These are phyloP conservation scores for Bonnemaisonia californica DNA, from an alignment of 31 red algal species.

Conservation along the genomic window DNA sequence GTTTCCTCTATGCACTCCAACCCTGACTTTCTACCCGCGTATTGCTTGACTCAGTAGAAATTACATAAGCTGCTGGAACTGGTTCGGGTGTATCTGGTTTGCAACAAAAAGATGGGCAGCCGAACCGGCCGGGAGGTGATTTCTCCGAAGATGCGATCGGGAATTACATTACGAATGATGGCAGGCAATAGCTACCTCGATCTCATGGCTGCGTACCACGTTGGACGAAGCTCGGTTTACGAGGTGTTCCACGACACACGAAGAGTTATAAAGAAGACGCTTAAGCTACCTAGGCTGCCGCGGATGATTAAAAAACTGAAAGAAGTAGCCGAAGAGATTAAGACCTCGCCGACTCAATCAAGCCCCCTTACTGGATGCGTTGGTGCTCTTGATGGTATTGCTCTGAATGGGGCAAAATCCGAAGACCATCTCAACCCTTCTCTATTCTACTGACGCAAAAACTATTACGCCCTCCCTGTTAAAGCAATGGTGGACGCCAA, in stretches of 20 bases:
- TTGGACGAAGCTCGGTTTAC: slow-evolving; percentile 15
- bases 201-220: slow-evolving; percentile 16
- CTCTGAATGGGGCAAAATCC: slow-evolving; percentile 13
- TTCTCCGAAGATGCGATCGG: slow-evolving; percentile 17
- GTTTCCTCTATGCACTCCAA: no score
- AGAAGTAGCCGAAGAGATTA: slow-evolving; percentile 4
- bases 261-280: background rate
- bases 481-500: slow-evolving; percentile 22
- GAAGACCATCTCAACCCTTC: no score
- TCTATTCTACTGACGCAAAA: no score
- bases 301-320: background rate
- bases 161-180: slow-evolving; percentile 26
- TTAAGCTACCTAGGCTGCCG: slow-evolving; percentile 17
- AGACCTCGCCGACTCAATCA: background rate
- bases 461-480: background rate
- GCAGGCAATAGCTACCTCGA: slow-evolving; percentile 14
- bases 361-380: slow-evolving; percentile 25
- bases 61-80: no score
- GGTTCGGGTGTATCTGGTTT: no score
- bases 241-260: slow-evolving; percentile 14
- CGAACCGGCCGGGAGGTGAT: no score
- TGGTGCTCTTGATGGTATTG: slow-evolving; percentile 36
- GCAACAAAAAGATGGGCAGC: no score
- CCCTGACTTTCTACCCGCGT: no score
- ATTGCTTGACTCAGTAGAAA: no score